Evolutionary conservation across 257 asterid species (phyloP), one percentile per base, ranked within the genome.

Genomic region (Anisodus tanguticus): DNA sequence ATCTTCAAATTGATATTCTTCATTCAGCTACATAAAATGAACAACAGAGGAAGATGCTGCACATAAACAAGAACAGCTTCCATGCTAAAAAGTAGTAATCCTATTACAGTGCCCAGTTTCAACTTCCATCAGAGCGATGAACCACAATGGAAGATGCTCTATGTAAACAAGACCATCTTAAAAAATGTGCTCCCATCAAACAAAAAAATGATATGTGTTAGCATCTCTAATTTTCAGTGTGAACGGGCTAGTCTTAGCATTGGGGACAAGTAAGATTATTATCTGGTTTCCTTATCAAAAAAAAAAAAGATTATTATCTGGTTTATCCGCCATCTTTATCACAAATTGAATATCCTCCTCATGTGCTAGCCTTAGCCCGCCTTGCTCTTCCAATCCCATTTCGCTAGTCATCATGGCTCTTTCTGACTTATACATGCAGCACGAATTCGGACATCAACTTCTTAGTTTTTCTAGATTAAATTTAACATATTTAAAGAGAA

Each of bases 41-140:
- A 49, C 81, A 74, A 37, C 62, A 47, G 47, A 19, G 41, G 81
- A 74, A 74, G 45, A 53, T 69, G 17, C 0, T 26, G 43, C 81
- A 49, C 62, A 74, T 49, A 22, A 74, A 9, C 81, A 49, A 74
- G 22, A 49, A 45, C 81, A 49, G 45, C 9, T 74, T 49, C 81
- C 59, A 49, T 13, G 19, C 81, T 74, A 74, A 74, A 69, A 69
- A 16, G 15, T 43, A 39, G 78, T 16, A 16, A 69, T 60, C n/a
- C 22, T 49, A 49, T 49, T 49, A 6, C 62, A 49, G 12, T 4
- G 19, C 62, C 13, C 45, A 74, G 45, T 74, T 74, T 13, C 19
- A 74, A 74, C 62, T 74, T 74, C 60, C 8, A 49, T 11, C 1
- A 74, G 10, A 5, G 45, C 22, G 45, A 74, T 49, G 62, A 74